Evolutionary conservation across 352 stramenopile species (phyloP).

Genomic region (Phytophthora fragariae): DNA sequence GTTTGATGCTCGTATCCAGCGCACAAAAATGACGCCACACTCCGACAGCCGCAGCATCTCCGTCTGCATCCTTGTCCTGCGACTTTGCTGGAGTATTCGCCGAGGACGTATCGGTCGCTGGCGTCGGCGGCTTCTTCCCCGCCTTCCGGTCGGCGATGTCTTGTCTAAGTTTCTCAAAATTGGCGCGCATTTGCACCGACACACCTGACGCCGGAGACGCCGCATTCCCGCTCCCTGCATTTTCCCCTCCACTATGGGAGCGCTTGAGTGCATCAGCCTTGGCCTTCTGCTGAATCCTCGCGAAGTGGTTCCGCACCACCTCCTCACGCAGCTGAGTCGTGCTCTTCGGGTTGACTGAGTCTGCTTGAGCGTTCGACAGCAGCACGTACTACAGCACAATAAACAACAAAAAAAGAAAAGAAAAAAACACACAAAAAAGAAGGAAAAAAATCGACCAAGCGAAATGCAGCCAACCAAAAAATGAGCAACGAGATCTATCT

Average conservation of each 20-base stretch:
- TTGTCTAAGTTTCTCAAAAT: conserved; percentile 77
- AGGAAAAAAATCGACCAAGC: conserved; percentile 2
- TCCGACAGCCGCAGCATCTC: conserved; percentile 37
- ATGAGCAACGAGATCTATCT: background rate
- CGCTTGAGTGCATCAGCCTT: conserved; percentile 50
- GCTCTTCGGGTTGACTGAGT: conserved; percentile 82
- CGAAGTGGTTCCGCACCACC: conserved; percentile 73
- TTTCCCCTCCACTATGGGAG: conserved; percentile 26
- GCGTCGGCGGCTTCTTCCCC: conserved; percentile 37
- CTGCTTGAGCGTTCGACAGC: conserved; percentile 80
- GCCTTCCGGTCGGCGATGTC: conserved; percentile 72
- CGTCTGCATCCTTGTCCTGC: conserved; percentile 17
- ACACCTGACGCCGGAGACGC: conserved; percentile 45
- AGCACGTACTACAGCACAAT: conserved; percentile 66
- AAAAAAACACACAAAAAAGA: background rate
- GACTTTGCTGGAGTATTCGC: conserved; percentile 26
- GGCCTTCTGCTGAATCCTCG: conserved; percentile 70
- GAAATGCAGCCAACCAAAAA: background rate
- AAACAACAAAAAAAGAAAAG: conserved; percentile 5
- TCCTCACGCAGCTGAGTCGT: conserved; percentile 66
- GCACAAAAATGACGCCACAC: conserved; percentile 80
- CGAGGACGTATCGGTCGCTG: conserved; percentile 24
- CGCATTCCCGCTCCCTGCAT: conserved; percentile 30
- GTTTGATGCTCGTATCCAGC: conserved; percentile 55
- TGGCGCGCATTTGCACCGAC: conserved; percentile 70